These are phyloP conservation scores for Blastobotrys parvus DNA, from an alignment of 805 yeast genomes.

Conservation along the genomic window DNA sequence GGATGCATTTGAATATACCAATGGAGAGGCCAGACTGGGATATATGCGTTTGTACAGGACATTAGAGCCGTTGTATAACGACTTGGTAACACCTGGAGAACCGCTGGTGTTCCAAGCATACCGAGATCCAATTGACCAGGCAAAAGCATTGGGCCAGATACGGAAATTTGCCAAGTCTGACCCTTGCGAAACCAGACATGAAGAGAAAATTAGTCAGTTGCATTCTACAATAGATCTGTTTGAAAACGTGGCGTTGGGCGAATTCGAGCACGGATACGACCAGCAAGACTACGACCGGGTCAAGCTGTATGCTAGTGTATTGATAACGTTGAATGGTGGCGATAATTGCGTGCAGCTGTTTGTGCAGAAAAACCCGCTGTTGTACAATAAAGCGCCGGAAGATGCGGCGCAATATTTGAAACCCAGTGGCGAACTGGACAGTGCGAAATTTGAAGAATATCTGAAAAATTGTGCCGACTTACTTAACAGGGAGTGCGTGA, in stretches of 20 bases:
- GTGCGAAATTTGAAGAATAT: conserved; percentile 11
- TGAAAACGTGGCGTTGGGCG: conserved; percentile 60
- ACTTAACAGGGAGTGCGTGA: conserved; percentile 32
- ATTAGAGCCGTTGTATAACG: conserved; percentile 39
- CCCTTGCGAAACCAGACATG: conserved; percentile 26
- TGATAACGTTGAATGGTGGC: conserved; percentile 28
- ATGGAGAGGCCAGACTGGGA: conserved; percentile 13
- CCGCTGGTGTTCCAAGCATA: conserved; percentile 40
- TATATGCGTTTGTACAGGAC: conserved; percentile 27
- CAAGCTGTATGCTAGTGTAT: conserved; percentile 27
- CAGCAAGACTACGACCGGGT: conserved; percentile 36
- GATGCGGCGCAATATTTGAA: conserved; percentile 3
- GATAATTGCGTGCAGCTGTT: conserved; percentile 25
- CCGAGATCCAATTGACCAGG: conserved; percentile 45
- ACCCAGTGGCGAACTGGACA: conserved; percentile 13
- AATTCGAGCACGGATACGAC: conserved; percentile 53
- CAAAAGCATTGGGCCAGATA: conserved; percentile 36
- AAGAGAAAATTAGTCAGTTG: conserved; percentile 33
- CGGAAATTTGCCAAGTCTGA: conserved; percentile 32
- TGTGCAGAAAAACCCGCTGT: conserved; percentile 21
- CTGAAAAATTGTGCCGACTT: conserved; percentile 26
- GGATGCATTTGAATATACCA: conserved; percentile 8
- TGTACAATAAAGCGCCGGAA: conserved; percentile 1
- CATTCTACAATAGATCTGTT: conserved; percentile 57
- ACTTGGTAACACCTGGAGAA: conserved; percentile 35